A percentile compares a stretch with the other conserved stretches of the same genome.
Conservation (phyloP, 2,329 filamentous ascomycete genomes). For the Tolypocladium tundrense region DNA sequence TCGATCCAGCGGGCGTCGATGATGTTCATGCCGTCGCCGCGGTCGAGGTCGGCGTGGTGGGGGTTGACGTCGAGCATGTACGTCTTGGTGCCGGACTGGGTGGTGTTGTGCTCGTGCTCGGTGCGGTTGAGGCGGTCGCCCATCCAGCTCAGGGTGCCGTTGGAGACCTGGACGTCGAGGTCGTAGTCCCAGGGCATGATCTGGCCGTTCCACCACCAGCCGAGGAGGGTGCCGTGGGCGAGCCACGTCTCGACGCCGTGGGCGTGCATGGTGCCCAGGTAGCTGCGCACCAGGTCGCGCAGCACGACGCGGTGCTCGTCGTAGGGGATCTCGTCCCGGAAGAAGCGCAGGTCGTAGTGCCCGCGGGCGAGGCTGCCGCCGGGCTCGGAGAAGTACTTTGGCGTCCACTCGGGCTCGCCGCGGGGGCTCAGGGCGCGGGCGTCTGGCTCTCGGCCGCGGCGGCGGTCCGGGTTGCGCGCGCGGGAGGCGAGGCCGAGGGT, state of each 20-base stretch:
- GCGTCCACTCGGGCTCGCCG: conserved; percentile 9
- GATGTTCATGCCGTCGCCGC: conserved; percentile 62
- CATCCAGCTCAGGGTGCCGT: conserved; percentile 54
- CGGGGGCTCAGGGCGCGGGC: background rate
- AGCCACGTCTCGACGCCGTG: conserved; percentile 73
- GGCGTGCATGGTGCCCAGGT: conserved; percentile 55
- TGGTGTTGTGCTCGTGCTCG: conserved; percentile 43
- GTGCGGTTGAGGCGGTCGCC: conserved; percentile 60
- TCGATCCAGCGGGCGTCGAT: conserved; percentile 84
- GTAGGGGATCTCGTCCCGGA: conserved; percentile 51
- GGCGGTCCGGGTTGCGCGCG: background rate
- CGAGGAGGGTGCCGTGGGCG: conserved; percentile 72
- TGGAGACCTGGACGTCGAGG: conserved; percentile 69
- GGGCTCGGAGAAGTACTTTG: conserved; percentile 59
- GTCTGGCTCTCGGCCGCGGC: too few relatives aligned
- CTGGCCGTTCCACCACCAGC: conserved; percentile 80
- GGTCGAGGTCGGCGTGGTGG: conserved; percentile 48
- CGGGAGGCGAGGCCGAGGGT: background rate
- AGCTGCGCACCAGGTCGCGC: conserved; percentile 61
- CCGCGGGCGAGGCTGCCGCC: conserved; percentile 48
- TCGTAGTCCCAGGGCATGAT: conserved; percentile 81
- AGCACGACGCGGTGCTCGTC: conserved; percentile 56
- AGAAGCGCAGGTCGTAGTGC: conserved; percentile 69
- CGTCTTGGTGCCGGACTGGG: conserved; percentile 26
- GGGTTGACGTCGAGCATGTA: conserved; percentile 75